Base-by-base conservation (phyloP, 495 filamentous ascomycete species). In the Xylaria flabelliformis region DNA sequence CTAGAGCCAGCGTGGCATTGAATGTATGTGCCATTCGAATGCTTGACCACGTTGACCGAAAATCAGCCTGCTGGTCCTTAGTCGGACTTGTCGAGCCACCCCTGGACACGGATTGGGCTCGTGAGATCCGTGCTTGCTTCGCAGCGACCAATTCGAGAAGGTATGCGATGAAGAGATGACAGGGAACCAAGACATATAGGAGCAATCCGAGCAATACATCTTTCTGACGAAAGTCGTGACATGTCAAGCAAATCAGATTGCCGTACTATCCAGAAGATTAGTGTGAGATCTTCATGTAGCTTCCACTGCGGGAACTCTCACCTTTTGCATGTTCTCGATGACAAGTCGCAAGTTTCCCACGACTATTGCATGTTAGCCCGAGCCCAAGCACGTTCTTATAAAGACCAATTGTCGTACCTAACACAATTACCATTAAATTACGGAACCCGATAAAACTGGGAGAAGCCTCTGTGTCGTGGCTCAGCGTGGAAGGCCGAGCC, bases 291-390 rank as follows among this genome's bases (percentile, higher is more conserved):
- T 58, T 34, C 15, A 44, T 64, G 34, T 51, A 6, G 36, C 42
- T 44, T 64, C 24, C 44, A 42, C 56, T 32, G 3, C 46, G 48
- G 24, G 61, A 39, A 34, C 12, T 56, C 82, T 75, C 75, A 94
- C 94, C 86, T 99, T 99, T 85, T 94, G 92, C 76, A 93, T 97
- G 76, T 99, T 99, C 83, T 98, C 96, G 75, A 99, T 93, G 72
- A 99, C 90, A 72, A 99, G 85, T 73, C 96, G 89, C 10, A 99
- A 84, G 75, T 99, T 99, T 77, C 94, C 94, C 56, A 94, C 95
- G 75, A 98, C 94, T 93, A 46, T 41, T 55, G 61, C 65, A 44
- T n/a, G 53, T 75, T 10, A 74, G 73, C 58, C 5, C 26, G 41
- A 42, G 58, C 29, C 9, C 63, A 59, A 29, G 1, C 56, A 26